phyloP scores from a whole-genome alignment of 2,329 filamentous ascomycete species.

The Alternaria incomplexa region DNA sequence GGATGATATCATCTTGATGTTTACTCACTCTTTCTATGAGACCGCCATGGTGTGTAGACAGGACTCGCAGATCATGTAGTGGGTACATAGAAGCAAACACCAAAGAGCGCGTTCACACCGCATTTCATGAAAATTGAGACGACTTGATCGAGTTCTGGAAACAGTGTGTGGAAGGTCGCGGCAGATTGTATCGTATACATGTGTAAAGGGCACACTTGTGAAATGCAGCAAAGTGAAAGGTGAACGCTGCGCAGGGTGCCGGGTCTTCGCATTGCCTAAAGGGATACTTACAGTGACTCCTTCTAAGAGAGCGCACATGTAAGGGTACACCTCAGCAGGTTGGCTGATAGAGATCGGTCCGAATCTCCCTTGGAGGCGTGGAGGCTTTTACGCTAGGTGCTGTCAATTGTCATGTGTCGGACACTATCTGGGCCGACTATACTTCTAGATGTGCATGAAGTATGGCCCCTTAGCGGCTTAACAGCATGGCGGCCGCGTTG shows the following conservation, averaged over 20 bases:
- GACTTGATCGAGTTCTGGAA: neutral
- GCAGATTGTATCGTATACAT: neutral
- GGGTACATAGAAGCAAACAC: neutral
- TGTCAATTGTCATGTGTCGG: neutral
- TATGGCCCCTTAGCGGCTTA: neutral
- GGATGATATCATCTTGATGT: neutral
- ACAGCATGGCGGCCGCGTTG: neutral
- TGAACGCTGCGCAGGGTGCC: neutral
- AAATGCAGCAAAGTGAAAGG: neutral
- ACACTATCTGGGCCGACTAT: neutral
- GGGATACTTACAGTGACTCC: neutral
- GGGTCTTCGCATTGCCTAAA: neutral
- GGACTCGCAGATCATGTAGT: neutral
- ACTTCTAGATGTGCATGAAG: neutral
- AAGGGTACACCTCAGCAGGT: neutral
- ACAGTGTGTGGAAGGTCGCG: neutral
- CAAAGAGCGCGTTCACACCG: neutral
- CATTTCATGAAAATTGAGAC: neutral
- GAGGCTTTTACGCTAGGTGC: neutral
- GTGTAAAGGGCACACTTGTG: neutral
- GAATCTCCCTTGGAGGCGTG: neutral
- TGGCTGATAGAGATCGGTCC: neutral
- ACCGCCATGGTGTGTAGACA: neutral
- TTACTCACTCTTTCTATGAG: neutral
- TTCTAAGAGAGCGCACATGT: neutral